phyloP scores from a whole-genome alignment of 139 green algal species.

The Klebsormidium nitens region DNA sequence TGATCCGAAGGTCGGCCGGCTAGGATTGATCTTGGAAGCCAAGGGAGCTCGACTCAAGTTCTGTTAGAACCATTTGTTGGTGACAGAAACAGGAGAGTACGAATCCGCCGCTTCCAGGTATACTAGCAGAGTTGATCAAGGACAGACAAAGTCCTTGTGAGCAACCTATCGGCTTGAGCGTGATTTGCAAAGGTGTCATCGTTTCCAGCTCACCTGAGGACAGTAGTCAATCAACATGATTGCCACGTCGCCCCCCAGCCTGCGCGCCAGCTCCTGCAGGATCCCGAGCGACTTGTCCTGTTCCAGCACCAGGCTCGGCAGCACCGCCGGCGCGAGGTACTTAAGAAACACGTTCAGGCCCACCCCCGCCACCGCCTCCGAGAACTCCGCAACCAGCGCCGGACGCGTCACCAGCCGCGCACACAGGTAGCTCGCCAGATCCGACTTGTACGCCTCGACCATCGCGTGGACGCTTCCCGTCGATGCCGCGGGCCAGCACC shows the following conservation, averaged over 20 bases:
- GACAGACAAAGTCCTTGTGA: neutral
- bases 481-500: neutral
- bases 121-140: neutral
- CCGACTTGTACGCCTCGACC: conserved; percentile 27
- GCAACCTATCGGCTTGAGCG: neutral
- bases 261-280: neutral
- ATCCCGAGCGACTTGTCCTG: neutral
- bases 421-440: conserved; percentile 25
- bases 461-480: conserved; percentile 6
- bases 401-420: conserved; percentile 10
- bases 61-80: too few species aligned
- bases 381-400: conserved; percentile 20
- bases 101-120: too few species aligned
- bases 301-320: conserved; percentile 26
- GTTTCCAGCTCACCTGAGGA: too few species aligned
- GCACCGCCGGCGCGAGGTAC: conserved; percentile 17
- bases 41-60: too few species aligned
- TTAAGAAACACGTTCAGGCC: conserved; percentile 4
- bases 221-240: neutral
- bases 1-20: too few species aligned
- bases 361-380: conserved; percentile 13
- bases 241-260: neutral
- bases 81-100: neutral
- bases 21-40: too few species aligned
- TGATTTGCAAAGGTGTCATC: too few species aligned